Base-by-base conservation (phyloP, 768 basidiomycete species). In the Coprinopsis strossmayeri region DNA sequence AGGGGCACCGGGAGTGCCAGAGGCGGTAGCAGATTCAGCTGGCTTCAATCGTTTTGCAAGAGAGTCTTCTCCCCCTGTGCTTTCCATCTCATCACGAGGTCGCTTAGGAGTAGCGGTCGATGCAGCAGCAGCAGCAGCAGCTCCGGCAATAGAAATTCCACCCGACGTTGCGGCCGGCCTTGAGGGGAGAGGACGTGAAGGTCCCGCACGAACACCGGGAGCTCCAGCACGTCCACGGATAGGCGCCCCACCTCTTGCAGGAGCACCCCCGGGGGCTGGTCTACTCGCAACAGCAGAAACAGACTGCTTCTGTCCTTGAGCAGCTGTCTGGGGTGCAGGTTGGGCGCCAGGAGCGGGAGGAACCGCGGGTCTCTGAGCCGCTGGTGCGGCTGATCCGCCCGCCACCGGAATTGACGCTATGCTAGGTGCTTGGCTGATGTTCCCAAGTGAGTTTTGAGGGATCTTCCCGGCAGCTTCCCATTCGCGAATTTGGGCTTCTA, bases 31-130 rank as follows among this genome's bases (percentile, higher is more conserved):
- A 23, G n/a, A 15, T 27, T 73, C 71, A 37, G 78, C 76, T 41
- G 79, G 78, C 59, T 83, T 86, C 45, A 84, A 52, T 37, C 85
- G 77, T 58, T 87, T 87, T 0, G 77, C 81, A 26, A 86, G 66
- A 9, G 82, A 76, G 56, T 81, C 79, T 17, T 81, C 81, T 0
- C 64, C 53, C n/a, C 60, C 18, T 18, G 57, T 54, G 21, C 64
- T 61, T 10, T 67, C 38, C 9, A 26, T 69, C 25, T 81, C 79
- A 53, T 87, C 84, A 34, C 84, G 72, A 27, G 77, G 72, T 23
- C 84, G 76, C 55, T 87, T 87, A 26, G 56, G 65, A 13, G 82
- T 81, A 1, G 49, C 49, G 21, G 34, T 27, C 3, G 30, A n/a
- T 27, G 42, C 49, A 21, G 69, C 50, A 11, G 60, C 51, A 23